phyloP scores from a whole-genome alignment of 257 asterid species.

The Lycium ferocissimum region DNA sequence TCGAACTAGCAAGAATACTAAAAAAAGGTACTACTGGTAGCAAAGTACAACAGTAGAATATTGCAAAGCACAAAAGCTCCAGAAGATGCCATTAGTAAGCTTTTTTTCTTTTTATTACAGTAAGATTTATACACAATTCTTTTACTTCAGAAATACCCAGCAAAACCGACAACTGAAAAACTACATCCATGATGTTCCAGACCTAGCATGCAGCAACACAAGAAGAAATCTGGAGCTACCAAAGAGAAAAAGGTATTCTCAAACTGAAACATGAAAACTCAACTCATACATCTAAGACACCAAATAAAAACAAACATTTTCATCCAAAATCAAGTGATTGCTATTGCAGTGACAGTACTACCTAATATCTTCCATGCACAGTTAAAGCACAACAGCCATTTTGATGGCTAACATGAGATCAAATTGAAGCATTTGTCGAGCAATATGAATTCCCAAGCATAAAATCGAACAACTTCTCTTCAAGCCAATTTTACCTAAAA shows the following conservation, averaged over 20 bases:
- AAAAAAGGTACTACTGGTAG: neutral
- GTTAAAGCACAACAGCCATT: neutral
- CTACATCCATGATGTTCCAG: neutral
- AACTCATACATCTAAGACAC: conserved; percentile 1
- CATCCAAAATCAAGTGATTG: neutral
- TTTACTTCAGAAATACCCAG: neutral
- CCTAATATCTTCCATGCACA: neutral
- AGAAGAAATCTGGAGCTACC: neutral
- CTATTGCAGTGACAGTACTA: neutral
- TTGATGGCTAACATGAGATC: conserved; percentile 21
- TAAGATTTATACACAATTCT: neutral
- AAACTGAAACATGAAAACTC: neutral
- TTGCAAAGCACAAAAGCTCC: neutral
- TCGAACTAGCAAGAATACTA: conserved; percentile 7
- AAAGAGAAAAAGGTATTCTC: neutral
- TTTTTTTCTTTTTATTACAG: neutral
- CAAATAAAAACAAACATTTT: neutral
- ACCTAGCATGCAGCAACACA: conserved; percentile 9
- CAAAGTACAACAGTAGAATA: neutral
- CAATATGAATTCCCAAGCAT: conserved; percentile 5
- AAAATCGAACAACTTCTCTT: neutral
- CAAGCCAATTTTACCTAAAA: conserved; percentile 6
- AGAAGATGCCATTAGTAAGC: neutral
- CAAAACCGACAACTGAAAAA: neutral
- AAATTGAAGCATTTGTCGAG: neutral